Evolutionary conservation across 192 early-diverging fungal genomes (phyloP), one percentile per base, ranked within the genome.

Genomic region (Umbelopsis isabellina): DNA sequence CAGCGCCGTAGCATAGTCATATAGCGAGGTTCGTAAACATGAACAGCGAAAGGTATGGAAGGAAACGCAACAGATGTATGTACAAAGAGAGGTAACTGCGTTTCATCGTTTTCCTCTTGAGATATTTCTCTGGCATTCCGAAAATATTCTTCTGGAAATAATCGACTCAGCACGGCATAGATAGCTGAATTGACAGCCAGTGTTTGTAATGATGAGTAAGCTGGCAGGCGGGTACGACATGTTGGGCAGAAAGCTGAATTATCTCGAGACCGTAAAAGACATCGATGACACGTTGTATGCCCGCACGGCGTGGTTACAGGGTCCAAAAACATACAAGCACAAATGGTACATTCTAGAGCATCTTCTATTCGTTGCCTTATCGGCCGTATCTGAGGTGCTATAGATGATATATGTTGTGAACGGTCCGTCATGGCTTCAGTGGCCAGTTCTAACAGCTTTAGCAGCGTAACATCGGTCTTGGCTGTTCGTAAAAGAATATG

Each of bases 261-360:
- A 65, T 89, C 87, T 3, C 89, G 46, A 1, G 87, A 81, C 12
- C 78, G 75, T n/a, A 87, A 74, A 4, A 92, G 45, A 68, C 91
- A 92, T 7, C 52, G 51, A 21, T 78, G 79, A 71, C 91, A 92
- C 53, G 83, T 83, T n/a, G 84, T 87, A 72, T 92, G 91, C 0
- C 91, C 91, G 51, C 91, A 92, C 3, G 80, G 80, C 16, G 84
- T 82, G 0, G 89, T 90, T 12, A 90, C 72, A 4, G 91, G 90
- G n/a, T 87, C 77, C 23, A 68, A 47, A 66, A 89, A 78, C 13
- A 84, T 66, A 12, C 70, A 65, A 45, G 71, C 82, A 70, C 91
- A 92, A 20, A 92, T 76, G 11, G 79, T 75, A 70, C 91, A 92
- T 72, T 89, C 91, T 15, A 85, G 65, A 18, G 50, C 37, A 10